Percentiles rank a stretch among this genome's conserved stretches.
phyloP scores from a whole-genome alignment of 306 rosid species.

The Trifolium subterraneum region DNA sequence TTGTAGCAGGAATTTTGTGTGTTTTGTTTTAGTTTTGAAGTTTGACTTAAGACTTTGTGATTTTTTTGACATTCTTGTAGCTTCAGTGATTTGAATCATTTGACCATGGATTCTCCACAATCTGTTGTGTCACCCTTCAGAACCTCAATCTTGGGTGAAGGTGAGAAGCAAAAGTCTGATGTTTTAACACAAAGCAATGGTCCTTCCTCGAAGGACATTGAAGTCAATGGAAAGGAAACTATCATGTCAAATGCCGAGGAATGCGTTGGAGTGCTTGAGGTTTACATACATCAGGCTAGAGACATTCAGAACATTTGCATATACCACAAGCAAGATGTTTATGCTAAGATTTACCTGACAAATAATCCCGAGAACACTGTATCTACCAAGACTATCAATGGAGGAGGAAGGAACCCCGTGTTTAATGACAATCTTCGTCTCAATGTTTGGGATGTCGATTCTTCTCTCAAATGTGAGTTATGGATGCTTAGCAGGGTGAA shows the following conservation, averaged over 20 bases:
- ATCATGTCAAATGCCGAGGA: slow-evolving; percentile 52
- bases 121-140: slow-evolving; percentile 87
- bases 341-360: slow-evolving; percentile 82
- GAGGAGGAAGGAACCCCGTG: slow-evolving; percentile 96
- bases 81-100: slow-evolving; percentile 30
- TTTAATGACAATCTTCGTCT: slow-evolving; percentile 74
- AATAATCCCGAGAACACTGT: slow-evolving; percentile 64
- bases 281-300: slow-evolving; percentile 85
- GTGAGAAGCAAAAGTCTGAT: slow-evolving; percentile 63
- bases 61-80: slow-evolving; percentile 29
- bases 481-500: slow-evolving; percentile 99
- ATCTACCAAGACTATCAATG: slow-evolving; percentile 87
- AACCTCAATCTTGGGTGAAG: slow-evolving; percentile 55
- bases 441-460: slow-evolving; percentile 60
- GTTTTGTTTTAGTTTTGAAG: slow-evolving; percentile 26
- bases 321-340: slow-evolving; percentile 99
- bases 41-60: slow-evolving; percentile 22
- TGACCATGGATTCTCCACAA: slow-evolving; percentile 84
- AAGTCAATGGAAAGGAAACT: slow-evolving; percentile 64
- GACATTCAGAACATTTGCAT: slow-evolving; percentile 97
- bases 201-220: slow-evolving; percentile 56
- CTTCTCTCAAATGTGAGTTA: slow-evolving; percentile 88
- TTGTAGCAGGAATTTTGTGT: not conserved
- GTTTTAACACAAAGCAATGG: slow-evolving; percentile 26
- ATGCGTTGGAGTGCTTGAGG: slow-evolving; percentile 72